Conservation (phyloP, 176 grass and related monocot genomes). For the Carex parvula region DNA sequence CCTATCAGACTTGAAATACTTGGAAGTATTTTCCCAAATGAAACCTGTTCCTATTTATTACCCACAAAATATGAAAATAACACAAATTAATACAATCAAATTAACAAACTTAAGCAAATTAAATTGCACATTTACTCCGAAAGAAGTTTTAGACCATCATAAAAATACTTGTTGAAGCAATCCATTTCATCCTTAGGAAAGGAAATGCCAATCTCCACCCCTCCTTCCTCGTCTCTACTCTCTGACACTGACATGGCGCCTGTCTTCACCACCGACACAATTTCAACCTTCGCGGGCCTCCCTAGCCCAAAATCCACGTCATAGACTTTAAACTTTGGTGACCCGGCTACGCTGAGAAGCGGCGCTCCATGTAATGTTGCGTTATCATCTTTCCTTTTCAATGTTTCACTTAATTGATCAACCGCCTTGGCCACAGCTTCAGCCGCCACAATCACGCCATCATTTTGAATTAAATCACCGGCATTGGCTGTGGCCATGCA, state of each 20-base stretch:
- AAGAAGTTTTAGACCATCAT: neutral
- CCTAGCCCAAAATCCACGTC: conserved; percentile 54
- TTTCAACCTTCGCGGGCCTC: conserved; percentile 42
- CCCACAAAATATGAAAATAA: neutral
- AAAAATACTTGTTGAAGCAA: conserved; percentile 29
- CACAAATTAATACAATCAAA: neutral
- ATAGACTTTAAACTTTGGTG: conserved; percentile 49
- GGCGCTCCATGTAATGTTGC: neutral
- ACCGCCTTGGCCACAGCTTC: conserved; percentile 12
- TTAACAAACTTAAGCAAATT: neutral
- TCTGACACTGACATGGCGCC: conserved; percentile 38
- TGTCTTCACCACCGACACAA: conserved; percentile 32
- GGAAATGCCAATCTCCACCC: conserved; percentile 48
- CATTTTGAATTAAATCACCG: neutral
- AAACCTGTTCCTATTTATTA: too few relatives aligned
- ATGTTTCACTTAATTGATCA: neutral
- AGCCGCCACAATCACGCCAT: conserved; percentile 24
- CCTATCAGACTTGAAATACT: too few relatives aligned
- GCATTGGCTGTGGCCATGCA: neutral
- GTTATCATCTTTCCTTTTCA: neutral
- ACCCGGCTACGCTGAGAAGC: conserved; percentile 31
- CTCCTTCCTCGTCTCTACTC: conserved; percentile 14
- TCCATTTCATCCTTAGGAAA: conserved; percentile 38
- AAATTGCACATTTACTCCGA: neutral
- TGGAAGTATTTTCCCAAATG: too few relatives aligned